Conservation (phyloP, 768 basidiomycete genomes). For the Mycena olivaceomarginata region DNA sequence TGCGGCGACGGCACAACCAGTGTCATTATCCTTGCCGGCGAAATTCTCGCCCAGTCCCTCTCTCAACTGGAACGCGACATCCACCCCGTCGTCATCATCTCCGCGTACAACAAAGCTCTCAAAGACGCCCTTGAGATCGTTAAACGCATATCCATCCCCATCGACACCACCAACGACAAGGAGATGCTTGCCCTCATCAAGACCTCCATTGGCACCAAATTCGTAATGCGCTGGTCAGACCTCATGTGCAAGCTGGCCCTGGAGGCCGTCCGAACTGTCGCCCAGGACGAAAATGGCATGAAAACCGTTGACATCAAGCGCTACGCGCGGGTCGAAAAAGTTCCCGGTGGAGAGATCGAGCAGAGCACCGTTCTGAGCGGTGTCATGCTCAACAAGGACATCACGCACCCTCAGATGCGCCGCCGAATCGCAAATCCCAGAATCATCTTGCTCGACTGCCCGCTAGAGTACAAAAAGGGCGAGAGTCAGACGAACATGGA, state of each 20-base stretch:
- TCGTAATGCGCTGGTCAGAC: slow-evolving; percentile 96
- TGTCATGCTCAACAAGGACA: slow-evolving; percentile 99
- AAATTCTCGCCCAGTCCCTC: slow-evolving; percentile 96
- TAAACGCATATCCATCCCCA: slow-evolving; percentile 91
- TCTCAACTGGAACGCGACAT: slow-evolving; percentile 96
- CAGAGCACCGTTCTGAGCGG: slow-evolving; percentile 90
- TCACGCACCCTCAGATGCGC: slow-evolving; percentile 98
- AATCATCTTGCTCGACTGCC: slow-evolving; percentile 94
- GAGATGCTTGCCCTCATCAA: slow-evolving; percentile 99
- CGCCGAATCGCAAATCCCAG: slow-evolving; percentile 92
- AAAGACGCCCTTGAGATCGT: slow-evolving; percentile 94
- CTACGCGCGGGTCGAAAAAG: slow-evolving; percentile 97
- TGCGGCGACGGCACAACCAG: slow-evolving; percentile 99
- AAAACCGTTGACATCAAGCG: slow-evolving; percentile 98
- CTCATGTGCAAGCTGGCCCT: slow-evolving; percentile 98
- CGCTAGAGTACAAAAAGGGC: slow-evolving; percentile 99
- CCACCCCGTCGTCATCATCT: slow-evolving; percentile 99
- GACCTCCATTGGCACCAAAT: slow-evolving; percentile 98
- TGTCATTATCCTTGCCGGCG: slow-evolving; percentile 98
- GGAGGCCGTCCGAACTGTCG: slow-evolving; percentile 93
- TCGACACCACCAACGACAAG: slow-evolving; percentile 88
- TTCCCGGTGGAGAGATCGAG: slow-evolving; percentile 98
- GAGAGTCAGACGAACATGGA: slow-evolving; percentile 99
- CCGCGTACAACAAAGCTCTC: slow-evolving; percentile 97
- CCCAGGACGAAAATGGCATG: slow-evolving; percentile 83